Conservation (phyloP, 2,329 filamentous ascomycete species). For the Stachybotrys elegans region DNA sequence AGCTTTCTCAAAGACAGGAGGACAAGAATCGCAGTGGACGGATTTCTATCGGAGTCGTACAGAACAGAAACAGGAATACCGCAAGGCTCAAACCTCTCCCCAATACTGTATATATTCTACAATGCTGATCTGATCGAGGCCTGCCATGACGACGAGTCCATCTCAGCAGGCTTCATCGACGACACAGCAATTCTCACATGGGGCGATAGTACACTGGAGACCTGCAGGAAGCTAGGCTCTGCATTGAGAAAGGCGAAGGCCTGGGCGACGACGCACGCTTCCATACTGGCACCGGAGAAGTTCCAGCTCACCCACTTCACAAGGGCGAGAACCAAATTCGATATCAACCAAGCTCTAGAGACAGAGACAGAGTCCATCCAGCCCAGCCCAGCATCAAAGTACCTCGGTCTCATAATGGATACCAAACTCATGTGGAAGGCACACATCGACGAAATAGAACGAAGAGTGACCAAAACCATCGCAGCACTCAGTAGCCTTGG, state of each 20-base stretch:
- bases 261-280: neutral
- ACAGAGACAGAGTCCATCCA: neutral
- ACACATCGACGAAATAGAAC: neutral
- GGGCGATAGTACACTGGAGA: neutral
- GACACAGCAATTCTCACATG: neutral
- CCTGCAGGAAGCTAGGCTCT: neutral
- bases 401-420: neutral
- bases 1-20: too few species aligned
- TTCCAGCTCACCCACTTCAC: constrained; percentile 1
- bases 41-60: constrained; percentile 2
- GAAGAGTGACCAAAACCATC: neutral
- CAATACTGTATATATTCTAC: neutral
- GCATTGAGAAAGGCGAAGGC: neutral
- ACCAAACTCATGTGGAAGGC: neutral
- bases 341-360: neutral
- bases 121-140: neutral
- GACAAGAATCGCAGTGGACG: too few species aligned
- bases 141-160: neutral
- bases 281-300: neutral
- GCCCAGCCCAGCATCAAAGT: neutral
- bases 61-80: neutral
- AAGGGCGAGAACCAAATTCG: neutral
- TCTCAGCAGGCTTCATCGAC: neutral
- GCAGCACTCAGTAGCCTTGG: neutral
- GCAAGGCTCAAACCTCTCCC: constrained; percentile 5